Evolutionary conservation across 176 grass and related monocot species (phyloP).

Genomic region (Raddia distichophylla): DNA sequence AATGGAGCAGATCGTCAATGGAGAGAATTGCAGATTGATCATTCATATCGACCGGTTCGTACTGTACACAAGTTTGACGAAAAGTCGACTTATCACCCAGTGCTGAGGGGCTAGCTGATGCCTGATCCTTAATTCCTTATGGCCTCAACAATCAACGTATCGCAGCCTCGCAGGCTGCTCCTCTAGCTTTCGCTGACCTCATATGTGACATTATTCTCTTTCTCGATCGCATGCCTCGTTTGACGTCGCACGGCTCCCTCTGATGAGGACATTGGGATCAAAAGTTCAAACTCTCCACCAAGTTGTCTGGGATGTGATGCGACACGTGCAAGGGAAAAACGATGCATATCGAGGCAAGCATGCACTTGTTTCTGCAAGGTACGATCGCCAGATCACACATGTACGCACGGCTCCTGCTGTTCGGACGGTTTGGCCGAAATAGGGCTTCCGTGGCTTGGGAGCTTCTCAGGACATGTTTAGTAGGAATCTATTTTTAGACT

Average conservation of each 20-base stretch:
- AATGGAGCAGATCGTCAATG: background rate
- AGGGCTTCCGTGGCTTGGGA: no score
- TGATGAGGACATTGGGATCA: background rate
- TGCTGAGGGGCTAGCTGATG: no score
- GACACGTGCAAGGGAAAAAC: background rate
- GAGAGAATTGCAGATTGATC: background rate
- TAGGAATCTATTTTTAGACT: no score
- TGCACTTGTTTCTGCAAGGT: background rate
- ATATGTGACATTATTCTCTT: background rate
- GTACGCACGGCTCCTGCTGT: background rate
- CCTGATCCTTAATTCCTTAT: no score
- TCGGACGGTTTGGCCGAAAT: background rate
- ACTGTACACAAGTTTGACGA: background rate
- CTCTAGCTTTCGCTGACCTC: background rate
- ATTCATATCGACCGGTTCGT: no score
- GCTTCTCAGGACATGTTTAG: no score
- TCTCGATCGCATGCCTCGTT: background rate
- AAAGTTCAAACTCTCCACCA: background rate
- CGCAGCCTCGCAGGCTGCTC: conserved; percentile 34
- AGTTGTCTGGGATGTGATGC: background rate
- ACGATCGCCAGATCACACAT: background rate
- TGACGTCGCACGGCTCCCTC: background rate
- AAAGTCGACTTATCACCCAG: no score
- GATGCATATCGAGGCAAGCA: background rate
- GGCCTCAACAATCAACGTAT: conserved; percentile 41